Evolutionary conservation across 306 rosid genomes (phyloP), one percentile per base, ranked within the genome.

Genomic region (Vigna radiata): DNA sequence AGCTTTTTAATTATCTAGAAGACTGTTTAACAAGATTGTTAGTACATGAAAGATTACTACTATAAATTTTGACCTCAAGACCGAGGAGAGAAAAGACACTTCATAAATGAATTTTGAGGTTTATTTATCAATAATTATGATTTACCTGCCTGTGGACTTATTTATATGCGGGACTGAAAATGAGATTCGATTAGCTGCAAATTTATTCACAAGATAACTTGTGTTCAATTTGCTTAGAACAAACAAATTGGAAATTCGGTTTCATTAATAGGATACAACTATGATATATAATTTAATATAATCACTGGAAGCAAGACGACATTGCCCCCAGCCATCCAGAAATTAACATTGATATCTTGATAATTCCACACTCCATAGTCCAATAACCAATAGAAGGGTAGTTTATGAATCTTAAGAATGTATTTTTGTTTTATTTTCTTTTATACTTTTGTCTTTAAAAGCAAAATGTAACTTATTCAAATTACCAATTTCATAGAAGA

Each of bases 121-220:
- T 37, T 37, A 79, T 49, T 43, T 39, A 62, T 60, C 6, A 33
- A 5, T 33, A 33, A 33, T 33, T 5, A 33, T 33, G 37, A 33
- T 33, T 33, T 33, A 6, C 37, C 37, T 31, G 36, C 36, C 36
- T 6, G 37, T 33, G 7, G 37, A 33, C 37, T 33, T 33, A 79
- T 49, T 43, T 39, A 50, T 60, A 69, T 9, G 18, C 10, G 27
- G 73, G 58, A 49, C 27, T 21, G 43, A 12, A 41, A 39, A 52
- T 23, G 15, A 48, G 63, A 62, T 48, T 13, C 25, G 27, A 25
- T 25, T 25, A 25, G 27, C 27, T 25, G 27, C 27, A 25, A 23
- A 23, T 58, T 33, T 61, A 84, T 67, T 83, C 89, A 71, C 59
- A 77, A 19, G 44, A 39, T 8, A 82, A 77, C 52, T 79, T 85